phyloP scores from a whole-genome alignment of 2,329 filamentous ascomycete species.

The Botrytis byssoidea region DNA sequence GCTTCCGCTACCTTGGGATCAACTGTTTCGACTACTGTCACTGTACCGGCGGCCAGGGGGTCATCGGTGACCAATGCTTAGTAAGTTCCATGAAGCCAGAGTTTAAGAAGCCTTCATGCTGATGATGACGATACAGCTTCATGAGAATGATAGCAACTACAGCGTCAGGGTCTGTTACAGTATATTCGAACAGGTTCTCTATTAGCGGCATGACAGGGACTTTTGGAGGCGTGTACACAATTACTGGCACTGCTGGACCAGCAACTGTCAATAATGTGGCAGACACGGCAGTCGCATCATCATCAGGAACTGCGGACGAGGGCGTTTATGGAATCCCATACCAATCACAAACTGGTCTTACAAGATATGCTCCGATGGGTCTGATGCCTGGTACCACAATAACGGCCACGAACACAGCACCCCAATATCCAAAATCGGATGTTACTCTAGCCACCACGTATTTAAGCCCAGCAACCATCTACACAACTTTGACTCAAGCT shows the following conservation, averaged over 20 bases:
- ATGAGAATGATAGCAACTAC: slow-evolving; percentile 57
- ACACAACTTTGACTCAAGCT: slow-evolving; percentile 41
- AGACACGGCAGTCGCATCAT: slow-evolving; percentile 16
- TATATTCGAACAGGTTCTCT: slow-evolving; percentile 64
- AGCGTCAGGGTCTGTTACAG: slow-evolving; percentile 55
- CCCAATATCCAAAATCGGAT: slow-evolving; percentile 41
- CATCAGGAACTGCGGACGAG: slow-evolving; percentile 23
- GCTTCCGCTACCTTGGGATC: slow-evolving; percentile 1
- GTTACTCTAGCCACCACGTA: slow-evolving; percentile 39
- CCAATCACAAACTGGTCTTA: slow-evolving; percentile 40
- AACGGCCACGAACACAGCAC: slow-evolving; percentile 41
- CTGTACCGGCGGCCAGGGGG: slow-evolving; percentile 33
- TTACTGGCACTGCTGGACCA: slow-evolving; percentile 43
- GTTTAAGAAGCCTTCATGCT: background rate
- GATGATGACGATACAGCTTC: slow-evolving; percentile 46
- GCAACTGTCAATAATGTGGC: slow-evolving; percentile 29
- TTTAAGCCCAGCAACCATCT: slow-evolving; percentile 36
- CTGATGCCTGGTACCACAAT: slow-evolving; percentile 41
- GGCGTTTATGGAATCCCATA: slow-evolving; percentile 38
- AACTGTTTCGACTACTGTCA: slow-evolving; percentile 27
- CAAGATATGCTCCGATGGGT: slow-evolving; percentile 44
- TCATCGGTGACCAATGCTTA: slow-evolving; percentile 38
- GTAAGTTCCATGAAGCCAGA: slow-evolving; percentile 27
- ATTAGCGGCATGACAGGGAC: slow-evolving; percentile 61
- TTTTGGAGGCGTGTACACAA: slow-evolving; percentile 45